Evolutionary conservation across 2,329 filamentous ascomycete genomes (phyloP).

Genomic region (Leptographium lundbergii): DNA sequence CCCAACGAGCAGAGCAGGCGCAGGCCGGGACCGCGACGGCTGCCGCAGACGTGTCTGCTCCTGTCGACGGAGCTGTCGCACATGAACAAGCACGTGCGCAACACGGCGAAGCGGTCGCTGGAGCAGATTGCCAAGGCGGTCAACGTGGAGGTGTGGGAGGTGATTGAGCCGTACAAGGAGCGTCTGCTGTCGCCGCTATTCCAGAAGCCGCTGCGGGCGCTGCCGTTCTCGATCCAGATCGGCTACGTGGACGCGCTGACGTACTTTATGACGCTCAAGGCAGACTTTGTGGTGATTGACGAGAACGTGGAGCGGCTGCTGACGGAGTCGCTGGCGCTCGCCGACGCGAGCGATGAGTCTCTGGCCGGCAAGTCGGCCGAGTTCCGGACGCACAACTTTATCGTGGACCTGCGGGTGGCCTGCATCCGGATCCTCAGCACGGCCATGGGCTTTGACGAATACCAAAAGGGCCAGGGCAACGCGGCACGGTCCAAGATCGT

Average conservation of each 20-base stretch:
- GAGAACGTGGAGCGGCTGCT: conserved; percentile 81
- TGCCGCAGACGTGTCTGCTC: conserved; percentile 60
- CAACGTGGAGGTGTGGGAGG: conserved; percentile 68
- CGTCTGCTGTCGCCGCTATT: conserved; percentile 84
- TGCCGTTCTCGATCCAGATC: conserved; percentile 92
- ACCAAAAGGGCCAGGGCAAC: conserved; percentile 62
- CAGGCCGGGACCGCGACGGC: conserved; percentile 47
- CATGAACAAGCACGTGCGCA: conserved; percentile 89
- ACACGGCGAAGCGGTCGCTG: conserved; percentile 71
- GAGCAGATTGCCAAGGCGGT: conserved; percentile 69
- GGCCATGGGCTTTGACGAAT: conserved; percentile 87
- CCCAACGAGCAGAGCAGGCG: conserved; percentile 35
- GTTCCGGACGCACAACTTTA: conserved; percentile 89
- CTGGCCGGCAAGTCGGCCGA: conserved; percentile 87
- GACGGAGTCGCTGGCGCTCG: conserved; percentile 85
- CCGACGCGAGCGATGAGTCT: conserved; percentile 88
- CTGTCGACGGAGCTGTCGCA: conserved; percentile 84
- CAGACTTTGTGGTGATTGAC: conserved; percentile 82
- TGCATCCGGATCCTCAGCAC: conserved; percentile 89
- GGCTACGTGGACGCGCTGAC: conserved; percentile 97
- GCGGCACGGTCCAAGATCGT: conserved; percentile 62
- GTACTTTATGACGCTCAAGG: conserved; percentile 81
- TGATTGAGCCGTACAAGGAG: conserved; percentile 83
- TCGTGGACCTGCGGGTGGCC: conserved; percentile 80
- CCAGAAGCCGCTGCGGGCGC: conserved; percentile 80